A percentile compares a stretch with the other conserved stretches of the same genome.
phyloP scores from a whole-genome alignment of 2,329 filamentous ascomycete genomes.

The Dactylonectria estremocensis region DNA sequence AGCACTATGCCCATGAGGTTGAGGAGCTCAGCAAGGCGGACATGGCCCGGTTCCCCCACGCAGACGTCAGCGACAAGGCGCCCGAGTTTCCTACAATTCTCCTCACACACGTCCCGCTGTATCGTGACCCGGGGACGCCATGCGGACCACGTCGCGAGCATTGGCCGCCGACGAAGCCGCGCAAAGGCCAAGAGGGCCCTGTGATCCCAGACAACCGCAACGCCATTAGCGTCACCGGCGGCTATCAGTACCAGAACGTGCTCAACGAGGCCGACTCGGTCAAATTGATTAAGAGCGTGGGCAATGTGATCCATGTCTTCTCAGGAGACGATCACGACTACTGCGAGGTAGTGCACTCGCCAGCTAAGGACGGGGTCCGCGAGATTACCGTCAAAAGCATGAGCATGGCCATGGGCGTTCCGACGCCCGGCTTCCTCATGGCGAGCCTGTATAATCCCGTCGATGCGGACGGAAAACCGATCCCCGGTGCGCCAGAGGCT shows the following conservation, averaged over 20 bases:
- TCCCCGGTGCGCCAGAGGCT: conserved; percentile 58
- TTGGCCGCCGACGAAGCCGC: conserved; percentile 79
- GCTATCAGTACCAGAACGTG: conserved; percentile 98
- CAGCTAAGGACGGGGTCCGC: conserved; percentile 74
- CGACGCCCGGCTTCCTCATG: conserved; percentile 88
- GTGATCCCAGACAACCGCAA: conserved; percentile 78
- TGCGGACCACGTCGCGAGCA: conserved; percentile 91
- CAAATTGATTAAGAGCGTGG: conserved; percentile 82
- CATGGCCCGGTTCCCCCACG: conserved; percentile 47
- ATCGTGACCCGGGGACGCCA: conserved; percentile 84
- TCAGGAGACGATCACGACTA: conserved; percentile 99
- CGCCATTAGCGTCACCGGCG: conserved; percentile 81
- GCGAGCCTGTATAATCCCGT: conserved; percentile 95
- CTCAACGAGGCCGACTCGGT: conserved; percentile 83
- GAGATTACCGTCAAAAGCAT: conserved; percentile 98
- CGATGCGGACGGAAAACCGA: conserved; percentile 69
- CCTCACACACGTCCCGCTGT: conserved; percentile 92
- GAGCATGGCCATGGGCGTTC: conserved; percentile 96
- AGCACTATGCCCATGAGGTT: conserved; percentile 71
- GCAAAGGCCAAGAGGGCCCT: conserved; percentile 69
- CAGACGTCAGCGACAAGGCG: conserved; percentile 60
- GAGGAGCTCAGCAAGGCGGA: conserved; percentile 70
- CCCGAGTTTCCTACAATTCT: conserved; percentile 88
- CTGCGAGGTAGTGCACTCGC: conserved; percentile 87
- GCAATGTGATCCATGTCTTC: conserved; percentile 88